Percentiles rank a stretch among this genome's conserved stretches.
phyloP scores from a whole-genome alignment of 352 stramenopile species.

The Pythium aquatile region DNA sequence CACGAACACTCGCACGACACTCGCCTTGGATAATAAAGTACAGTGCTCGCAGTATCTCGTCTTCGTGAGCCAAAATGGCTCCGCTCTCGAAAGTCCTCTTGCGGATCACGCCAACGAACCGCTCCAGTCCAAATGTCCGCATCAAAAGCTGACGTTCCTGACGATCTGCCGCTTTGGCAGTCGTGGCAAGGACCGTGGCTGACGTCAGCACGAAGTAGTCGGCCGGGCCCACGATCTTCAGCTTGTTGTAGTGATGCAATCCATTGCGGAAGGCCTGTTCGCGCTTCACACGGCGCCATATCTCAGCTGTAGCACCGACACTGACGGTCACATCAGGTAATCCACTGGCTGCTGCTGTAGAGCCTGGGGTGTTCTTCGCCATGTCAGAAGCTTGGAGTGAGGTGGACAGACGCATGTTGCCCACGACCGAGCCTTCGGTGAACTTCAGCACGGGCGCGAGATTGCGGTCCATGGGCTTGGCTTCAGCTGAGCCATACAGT shows the following conservation, averaged over 20 bases:
- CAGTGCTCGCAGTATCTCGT: slow-evolving; percentile 10
- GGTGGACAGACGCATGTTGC: slow-evolving; percentile 20
- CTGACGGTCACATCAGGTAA: slow-evolving; percentile 12
- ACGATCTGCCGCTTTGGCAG: slow-evolving; percentile 21
- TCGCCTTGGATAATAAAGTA: slow-evolving; percentile 32
- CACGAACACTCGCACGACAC: slow-evolving; percentile 25
- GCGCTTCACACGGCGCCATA: slow-evolving; percentile 30
- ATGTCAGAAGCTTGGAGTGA: neutral
- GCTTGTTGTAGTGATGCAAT: slow-evolving; percentile 28
- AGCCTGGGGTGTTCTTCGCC: neutral
- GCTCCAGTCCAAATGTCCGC: slow-evolving; percentile 21
- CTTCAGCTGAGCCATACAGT: slow-evolving; percentile 27
- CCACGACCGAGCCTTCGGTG: slow-evolving; percentile 26
- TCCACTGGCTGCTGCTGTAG: neutral
- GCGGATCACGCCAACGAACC: slow-evolving; percentile 27
- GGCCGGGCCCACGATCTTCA: slow-evolving; percentile 25
- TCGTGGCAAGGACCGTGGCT: slow-evolving; percentile 23
- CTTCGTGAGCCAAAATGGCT: slow-evolving; percentile 20
- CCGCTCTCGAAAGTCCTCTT: slow-evolving; percentile 30
- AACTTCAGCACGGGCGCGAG: slow-evolving; percentile 24
- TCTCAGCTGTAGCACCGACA: slow-evolving; percentile 17
- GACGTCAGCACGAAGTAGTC: slow-evolving; percentile 31
- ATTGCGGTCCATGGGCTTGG: slow-evolving; percentile 22
- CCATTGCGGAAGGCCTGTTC: slow-evolving; percentile 31
- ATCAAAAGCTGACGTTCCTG: slow-evolving; percentile 22